Evolutionary conservation across 768 basidiomycete genomes (phyloP).

Genomic region (Pulveroboletus sp.): DNA sequence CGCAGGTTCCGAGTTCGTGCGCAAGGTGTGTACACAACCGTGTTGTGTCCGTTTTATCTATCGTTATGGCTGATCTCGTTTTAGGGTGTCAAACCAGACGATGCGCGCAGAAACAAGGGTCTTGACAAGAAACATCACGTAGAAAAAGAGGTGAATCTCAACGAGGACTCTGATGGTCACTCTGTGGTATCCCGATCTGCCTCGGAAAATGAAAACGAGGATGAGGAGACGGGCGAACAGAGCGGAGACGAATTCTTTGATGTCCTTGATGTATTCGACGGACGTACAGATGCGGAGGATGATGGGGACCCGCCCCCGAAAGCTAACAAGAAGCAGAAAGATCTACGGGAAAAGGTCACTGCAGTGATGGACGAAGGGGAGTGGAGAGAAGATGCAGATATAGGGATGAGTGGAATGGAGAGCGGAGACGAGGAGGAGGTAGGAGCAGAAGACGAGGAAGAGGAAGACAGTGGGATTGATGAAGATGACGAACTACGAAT

Average conservation of each 20-base stretch:
- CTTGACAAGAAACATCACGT: constrained; percentile 24
- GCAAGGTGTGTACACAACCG: constrained; percentile 9
- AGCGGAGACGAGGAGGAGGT: constrained; percentile 32
- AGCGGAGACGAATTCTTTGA: constrained; percentile 60
- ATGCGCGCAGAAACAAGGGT: constrained; percentile 19
- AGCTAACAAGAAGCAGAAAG: constrained; percentile 3
- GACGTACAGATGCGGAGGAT: constrained; percentile 42
- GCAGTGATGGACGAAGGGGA: constrained; percentile 42
- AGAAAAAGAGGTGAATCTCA: constrained; percentile 60
- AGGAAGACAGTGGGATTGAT: constrained; percentile 27
- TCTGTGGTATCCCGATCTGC: constrained; percentile 17
- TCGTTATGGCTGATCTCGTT: not conserved
- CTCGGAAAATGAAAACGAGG: constrained; percentile 33
- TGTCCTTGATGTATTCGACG: constrained; percentile 64
- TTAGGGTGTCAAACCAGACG: constrained; percentile 22
- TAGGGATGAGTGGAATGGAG: constrained; percentile 38
- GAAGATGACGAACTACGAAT: constrained; percentile 47
- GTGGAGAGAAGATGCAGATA: constrained; percentile 17
- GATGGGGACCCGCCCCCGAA: constrained; percentile 11
- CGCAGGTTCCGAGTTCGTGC: constrained; percentile 52
- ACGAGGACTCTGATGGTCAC: constrained; percentile 50
- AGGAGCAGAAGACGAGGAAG: constrained; percentile 18
- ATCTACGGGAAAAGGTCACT: constrained; percentile 51
- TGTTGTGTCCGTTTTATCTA: not conserved
- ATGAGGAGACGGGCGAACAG: constrained; percentile 45